Conservation (phyloP, 495 filamentous ascomycete species). For the Penicillium steckii region DNA sequence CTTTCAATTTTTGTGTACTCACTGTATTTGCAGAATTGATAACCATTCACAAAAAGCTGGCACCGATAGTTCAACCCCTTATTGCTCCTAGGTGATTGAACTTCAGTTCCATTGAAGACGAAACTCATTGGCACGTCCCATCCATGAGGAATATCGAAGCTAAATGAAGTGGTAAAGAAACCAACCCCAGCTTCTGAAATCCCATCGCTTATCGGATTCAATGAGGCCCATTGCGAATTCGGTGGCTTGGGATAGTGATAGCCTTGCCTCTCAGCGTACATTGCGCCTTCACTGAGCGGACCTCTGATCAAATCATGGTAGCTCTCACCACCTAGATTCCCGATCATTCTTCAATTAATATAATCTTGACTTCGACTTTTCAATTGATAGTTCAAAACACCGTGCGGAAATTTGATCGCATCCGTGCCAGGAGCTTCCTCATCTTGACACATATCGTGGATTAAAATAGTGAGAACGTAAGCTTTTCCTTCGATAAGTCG, state of each 20-base stretch:
- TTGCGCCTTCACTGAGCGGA: constrained; percentile 68
- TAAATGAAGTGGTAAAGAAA: constrained; percentile 57
- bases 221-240: constrained; percentile 32
- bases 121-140: constrained; percentile 61
- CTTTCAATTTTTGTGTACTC: no score
- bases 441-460: constrained; percentile 68
- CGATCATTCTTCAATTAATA: constrained; percentile 68
- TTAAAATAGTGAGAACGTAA: constrained; percentile 60
- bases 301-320: constrained; percentile 61
- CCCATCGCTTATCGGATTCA: constrained; percentile 43
- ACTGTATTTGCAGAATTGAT: constrained; percentile 65
- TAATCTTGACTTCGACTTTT: constrained; percentile 33
- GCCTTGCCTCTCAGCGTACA: constrained; percentile 64
- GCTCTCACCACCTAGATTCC: constrained; percentile 67
- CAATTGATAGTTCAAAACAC: constrained; percentile 58
- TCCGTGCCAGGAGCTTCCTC: constrained; percentile 57
- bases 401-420: constrained; percentile 63
- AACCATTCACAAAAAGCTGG: constrained; percentile 67
- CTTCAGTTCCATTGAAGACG: constrained; percentile 38
- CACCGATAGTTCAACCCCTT: constrained; percentile 42
- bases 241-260: constrained; percentile 60
- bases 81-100: not conserved
- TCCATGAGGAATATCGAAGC: constrained; percentile 48
- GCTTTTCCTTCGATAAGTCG: constrained; percentile 48
- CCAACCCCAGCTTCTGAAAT: constrained; percentile 49